These are phyloP conservation scores for Candida schatavii DNA, from an alignment of 805 yeast species.

Conservation along the genomic window DNA sequence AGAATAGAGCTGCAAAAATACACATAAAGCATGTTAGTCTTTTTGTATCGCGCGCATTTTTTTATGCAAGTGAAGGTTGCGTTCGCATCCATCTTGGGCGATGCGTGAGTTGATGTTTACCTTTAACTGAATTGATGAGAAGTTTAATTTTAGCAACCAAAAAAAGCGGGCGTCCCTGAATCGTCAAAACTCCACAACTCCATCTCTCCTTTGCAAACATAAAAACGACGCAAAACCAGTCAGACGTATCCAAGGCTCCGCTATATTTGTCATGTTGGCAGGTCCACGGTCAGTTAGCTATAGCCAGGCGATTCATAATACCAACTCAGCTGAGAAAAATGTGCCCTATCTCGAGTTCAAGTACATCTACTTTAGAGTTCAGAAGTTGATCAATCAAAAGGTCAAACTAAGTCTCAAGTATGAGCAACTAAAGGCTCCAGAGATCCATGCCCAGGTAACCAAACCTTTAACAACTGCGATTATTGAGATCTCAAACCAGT, in stretches of 20 bases:
- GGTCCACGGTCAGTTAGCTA: constrained; percentile 9
- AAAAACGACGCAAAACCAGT: too few species aligned
- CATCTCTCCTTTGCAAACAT: too few species aligned
- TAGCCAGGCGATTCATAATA: neutral
- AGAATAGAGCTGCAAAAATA: neutral
- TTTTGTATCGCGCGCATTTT: too few species aligned
- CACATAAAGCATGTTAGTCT: too few species aligned
- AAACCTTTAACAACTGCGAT: constrained; percentile 45
- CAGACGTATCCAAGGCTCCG: too few species aligned
- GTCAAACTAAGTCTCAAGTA: constrained; percentile 46
- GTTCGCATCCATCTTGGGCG: too few species aligned
- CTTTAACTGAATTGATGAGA: neutral
- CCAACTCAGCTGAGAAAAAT: constrained; percentile 13
- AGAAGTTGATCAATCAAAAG: constrained; percentile 39
- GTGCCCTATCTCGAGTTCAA: constrained; percentile 33
- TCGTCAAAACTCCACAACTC: too few species aligned
- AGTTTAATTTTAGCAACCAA: neutral
- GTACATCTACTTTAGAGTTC: constrained; percentile 37
- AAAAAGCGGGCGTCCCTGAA: too few species aligned
- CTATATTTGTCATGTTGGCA: constrained; percentile 8
- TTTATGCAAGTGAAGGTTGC: too few species aligned
- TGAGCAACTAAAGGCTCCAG: constrained; percentile 52
- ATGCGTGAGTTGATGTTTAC: neutral
- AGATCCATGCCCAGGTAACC: constrained; percentile 44
- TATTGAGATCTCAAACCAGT: neutral